Conservation (phyloP, 306 rosid genomes). For the Mucuna pruriens region DNA sequence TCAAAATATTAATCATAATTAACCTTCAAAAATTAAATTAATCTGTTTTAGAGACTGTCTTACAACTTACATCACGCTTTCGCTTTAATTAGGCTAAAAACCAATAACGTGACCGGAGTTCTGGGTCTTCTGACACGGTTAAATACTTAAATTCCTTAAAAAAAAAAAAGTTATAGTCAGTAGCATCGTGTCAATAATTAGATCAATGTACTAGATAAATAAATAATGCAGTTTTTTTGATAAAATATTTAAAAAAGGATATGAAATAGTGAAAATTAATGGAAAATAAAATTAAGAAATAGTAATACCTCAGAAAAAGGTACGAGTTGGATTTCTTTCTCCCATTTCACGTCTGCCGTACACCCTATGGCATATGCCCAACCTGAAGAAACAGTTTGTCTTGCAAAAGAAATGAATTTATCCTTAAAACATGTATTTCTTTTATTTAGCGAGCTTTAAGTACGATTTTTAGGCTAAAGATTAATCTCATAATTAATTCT, state of each 20-base stretch:
- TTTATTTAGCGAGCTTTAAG: neutral
- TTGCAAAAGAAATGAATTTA: neutral
- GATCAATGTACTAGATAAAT: neutral
- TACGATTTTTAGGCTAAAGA: no score
- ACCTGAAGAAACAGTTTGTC: neutral
- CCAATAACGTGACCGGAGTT: conserved; percentile 34
- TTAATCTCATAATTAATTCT: no score
- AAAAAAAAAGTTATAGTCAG: neutral
- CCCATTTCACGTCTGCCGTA: conserved; percentile 34
- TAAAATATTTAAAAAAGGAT: neutral
- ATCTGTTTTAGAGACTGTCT: conserved; percentile 34
- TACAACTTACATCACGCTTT: conserved; percentile 55
- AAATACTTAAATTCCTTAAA: conserved; percentile 28
- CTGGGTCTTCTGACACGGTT: conserved; percentile 43
- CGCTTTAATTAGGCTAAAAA: conserved; percentile 32
- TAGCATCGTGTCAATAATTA: conserved; percentile 32
- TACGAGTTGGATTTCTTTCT: conserved; percentile 37
- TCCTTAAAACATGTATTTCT: neutral
- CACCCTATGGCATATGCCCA: conserved; percentile 31
- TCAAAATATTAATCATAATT: conserved; percentile 23
- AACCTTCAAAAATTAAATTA: conserved; percentile 15
- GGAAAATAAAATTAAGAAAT: neutral
- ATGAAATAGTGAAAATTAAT: neutral
- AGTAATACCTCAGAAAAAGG: conserved; percentile 4
- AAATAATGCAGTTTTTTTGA: neutral